Base-by-base conservation (phyloP, 306 rosid species). In the Biancaea sappan region DNA sequence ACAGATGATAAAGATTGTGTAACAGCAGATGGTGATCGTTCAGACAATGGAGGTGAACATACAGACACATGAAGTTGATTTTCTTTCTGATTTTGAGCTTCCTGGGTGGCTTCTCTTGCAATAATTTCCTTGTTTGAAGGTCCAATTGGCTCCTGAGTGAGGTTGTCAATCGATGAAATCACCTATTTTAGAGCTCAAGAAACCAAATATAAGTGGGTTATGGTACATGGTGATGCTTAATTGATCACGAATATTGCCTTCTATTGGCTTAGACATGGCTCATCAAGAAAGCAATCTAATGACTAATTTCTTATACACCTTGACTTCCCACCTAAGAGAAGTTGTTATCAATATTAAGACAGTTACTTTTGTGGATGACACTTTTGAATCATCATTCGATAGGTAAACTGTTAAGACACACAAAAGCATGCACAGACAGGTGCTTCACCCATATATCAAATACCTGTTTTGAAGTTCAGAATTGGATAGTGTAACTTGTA, bases 11-110 rank as follows among this genome's bases (percentile, higher is more conserved):
- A 78, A 69, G 97, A 84, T 77, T 88, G 88, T 69, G 96, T 85
- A 76, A 84, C 97, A 79, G 90, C 91, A 74, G 90, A 88, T 75
- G 98, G 94, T 32, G 96, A 88, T 40, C 72, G 80, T 34, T 80
- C 91, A 14, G 88, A 81, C 18, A 58, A 76, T 64, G 76, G 79
- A 54, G 84, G 79, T 79, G 83, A 81, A 81, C 35, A 84, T 16
- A 32, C 69, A 37, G 81, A 56, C 75, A 72, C 28, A 75, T 82
- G 96, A 71, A 61, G 79, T 71, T 74, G 85, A 76, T 70, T 81
- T 87, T 83, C 83, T 43, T 59, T 80, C 77, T 38, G 91, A 44
- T 80, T 64, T 63, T 76, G 79, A 71, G 81, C 74, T 77, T 54
- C 69, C 66, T 83, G 88, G 40, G 53, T 64, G 8, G 74, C 66